Base-by-base conservation (phyloP, 1,284 basidiomycete species). In the Marasmius fiardii region DNA sequence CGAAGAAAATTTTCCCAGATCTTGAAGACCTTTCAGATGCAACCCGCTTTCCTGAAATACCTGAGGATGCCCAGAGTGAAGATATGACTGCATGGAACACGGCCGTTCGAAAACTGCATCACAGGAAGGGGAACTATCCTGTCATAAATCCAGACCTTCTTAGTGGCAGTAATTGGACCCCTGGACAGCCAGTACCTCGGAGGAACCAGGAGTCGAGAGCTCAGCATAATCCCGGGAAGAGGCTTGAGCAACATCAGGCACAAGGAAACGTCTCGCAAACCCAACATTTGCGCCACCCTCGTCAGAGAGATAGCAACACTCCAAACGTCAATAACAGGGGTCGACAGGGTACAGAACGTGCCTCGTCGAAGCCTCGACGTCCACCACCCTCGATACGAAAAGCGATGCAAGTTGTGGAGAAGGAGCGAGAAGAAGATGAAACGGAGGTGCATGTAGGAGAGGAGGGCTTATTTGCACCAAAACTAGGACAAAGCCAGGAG, bases 401-500 rank as follows among this genome's bases (percentile, higher is more conserved):
- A 24, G 14, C 14, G 33, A n/a, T 16, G 31, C n/a, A 49, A 31
- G 28, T 31, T 26, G 47, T 16, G 23, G 47, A 49, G 24, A 14
- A 31, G 44, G 44, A 47, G 2, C 21, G 28, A 11, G 26, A 31
- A 18, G 47, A 31, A 23, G 44, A 16, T 20, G 21, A 35, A 3
- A 50, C 51, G 24, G 33, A 45, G 7, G 35, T 51, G 5, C 20
- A 45, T 18, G 20, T 47, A 11, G 34, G 41, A 16, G 55, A 43
- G 21, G 44, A 52, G n/a, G 51, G 43, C 41, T 44, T 52, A 11
- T 28, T 52, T n/a, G 43, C 21, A 2, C 55, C 55, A 41, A 35
- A 26, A 12, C 50, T 34, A 37, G 55, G 34, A 33, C 55, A 56
- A 21, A 31, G 28, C 23, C 18, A 43, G 18, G 49, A 48, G 23